A percentile compares a stretch with the other conserved stretches of the same genome.
Evolutionary conservation across 208 protist species (phyloP).

Genomic region (Acanthamoeba divionensis): DNA sequence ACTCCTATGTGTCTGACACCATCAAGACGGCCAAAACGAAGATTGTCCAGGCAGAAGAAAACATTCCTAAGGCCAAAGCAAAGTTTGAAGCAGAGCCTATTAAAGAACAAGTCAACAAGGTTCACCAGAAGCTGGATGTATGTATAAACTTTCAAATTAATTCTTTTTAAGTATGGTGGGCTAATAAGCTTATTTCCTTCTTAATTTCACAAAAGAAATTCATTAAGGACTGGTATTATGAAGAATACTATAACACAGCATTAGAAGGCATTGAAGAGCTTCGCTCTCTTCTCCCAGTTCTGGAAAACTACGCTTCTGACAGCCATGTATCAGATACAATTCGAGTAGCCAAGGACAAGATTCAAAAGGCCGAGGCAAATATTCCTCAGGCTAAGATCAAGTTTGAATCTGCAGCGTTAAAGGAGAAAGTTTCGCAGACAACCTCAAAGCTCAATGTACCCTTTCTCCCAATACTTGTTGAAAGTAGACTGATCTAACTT

Average conservation of each 20-base stretch:
- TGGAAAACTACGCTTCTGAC: not conserved
- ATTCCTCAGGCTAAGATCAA: not conserved
- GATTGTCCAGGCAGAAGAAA: not conserved
- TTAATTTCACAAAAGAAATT: not conserved
- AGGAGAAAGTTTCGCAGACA: not conserved
- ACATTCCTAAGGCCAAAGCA: not conserved
- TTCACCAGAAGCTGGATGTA: not conserved
- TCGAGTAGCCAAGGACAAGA: not conserved
- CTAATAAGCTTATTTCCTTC: not conserved
- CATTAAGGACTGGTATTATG: not conserved
- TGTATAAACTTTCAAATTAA: not conserved
- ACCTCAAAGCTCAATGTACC: not conserved
- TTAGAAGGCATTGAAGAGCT: constrained; percentile 30
- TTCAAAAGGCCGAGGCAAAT: constrained; percentile 16
- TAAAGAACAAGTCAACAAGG: not conserved
- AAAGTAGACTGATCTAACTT: not conserved
- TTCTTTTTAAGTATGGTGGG: not conserved
- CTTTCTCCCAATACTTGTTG: not conserved
- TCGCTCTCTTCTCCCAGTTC: not conserved
- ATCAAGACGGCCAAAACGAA: not conserved
- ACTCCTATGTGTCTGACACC: not conserved
- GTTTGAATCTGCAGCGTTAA: constrained; percentile 9
- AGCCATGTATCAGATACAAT: not conserved
- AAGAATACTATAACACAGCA: constrained; percentile 26
- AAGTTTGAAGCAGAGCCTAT: not conserved